A percentile compares a stretch with the other conserved stretches of the same genome.
Conservation (phyloP, 2,329 filamentous ascomycete genomes). For the Diplodia seriata region DNA sequence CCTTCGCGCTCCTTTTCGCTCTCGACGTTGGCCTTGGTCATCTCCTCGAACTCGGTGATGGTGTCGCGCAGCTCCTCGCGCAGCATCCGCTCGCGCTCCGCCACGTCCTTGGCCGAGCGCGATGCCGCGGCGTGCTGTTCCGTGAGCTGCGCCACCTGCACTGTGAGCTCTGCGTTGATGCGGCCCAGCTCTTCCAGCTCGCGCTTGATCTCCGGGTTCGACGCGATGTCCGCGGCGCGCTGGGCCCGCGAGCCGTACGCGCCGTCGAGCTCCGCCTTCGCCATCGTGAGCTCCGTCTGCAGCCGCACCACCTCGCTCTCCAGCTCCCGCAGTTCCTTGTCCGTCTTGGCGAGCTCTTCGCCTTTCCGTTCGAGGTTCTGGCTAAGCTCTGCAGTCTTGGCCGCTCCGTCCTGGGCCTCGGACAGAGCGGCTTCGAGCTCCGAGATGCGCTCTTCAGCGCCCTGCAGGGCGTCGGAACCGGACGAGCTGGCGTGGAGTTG, state of each 20-base stretch:
- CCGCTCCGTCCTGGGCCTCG: conserved; percentile 45
- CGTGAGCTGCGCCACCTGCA: conserved; percentile 45
- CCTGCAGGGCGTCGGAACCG: conserved; percentile 15
- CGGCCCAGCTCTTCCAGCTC: conserved; percentile 64
- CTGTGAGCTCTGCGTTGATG: conserved; percentile 51
- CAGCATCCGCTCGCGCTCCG: conserved; percentile 55
- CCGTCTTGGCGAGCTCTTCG: conserved; percentile 41
- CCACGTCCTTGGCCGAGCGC: conserved; percentile 45
- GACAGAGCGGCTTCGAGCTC: conserved; percentile 46
- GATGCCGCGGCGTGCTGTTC: conserved; percentile 46
- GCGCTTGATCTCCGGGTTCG: conserved; percentile 62
- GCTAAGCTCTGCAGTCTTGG: conserved; percentile 42
- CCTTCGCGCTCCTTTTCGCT: conserved; percentile 73
- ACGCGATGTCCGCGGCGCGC: conserved; percentile 69
- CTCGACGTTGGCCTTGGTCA: conserved; percentile 73
- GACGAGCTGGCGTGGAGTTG: conserved; percentile 36
- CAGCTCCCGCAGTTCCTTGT: conserved; percentile 44
- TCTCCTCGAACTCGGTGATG: conserved; percentile 71
- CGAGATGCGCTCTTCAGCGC: conserved; percentile 39
- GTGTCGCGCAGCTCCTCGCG: conserved; percentile 72
- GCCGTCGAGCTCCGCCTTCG: conserved; percentile 87
- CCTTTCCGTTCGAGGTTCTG: conserved; percentile 44
- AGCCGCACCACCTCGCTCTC: conserved; percentile 70
- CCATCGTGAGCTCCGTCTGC: conserved; percentile 85
- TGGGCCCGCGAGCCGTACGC: conserved; percentile 83